Conservation (phyloP, 148 eudicot species). For the Euryodendron excelsum region DNA sequence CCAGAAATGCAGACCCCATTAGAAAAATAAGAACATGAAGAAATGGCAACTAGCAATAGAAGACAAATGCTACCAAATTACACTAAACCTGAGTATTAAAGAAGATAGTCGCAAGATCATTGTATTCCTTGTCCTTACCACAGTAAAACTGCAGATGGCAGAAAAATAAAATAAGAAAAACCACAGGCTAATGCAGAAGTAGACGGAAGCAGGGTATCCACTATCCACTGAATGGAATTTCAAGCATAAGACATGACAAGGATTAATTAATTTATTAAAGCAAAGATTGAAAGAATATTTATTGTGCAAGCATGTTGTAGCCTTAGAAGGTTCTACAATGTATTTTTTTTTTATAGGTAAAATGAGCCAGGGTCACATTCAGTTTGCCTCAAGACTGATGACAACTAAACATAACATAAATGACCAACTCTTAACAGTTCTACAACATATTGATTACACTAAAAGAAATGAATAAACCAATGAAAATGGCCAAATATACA, state of each 20-base stretch:
- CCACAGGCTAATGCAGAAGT: not conserved
- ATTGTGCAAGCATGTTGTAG: not conserved
- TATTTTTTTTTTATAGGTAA: not conserved
- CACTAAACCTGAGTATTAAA: slow-evolving; percentile 89
- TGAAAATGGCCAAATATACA: not conserved
- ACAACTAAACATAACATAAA: not conserved
- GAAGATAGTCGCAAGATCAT: slow-evolving; percentile 97
- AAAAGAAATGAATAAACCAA: not conserved
- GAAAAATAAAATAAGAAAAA: not conserved
- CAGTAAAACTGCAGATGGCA: slow-evolving; percentile 68
- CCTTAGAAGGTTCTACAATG: not conserved
- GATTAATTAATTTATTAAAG: not conserved
- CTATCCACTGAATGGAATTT: not conserved
- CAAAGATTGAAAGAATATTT: not conserved
- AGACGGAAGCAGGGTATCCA: not conserved
- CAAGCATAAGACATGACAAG: not conserved
- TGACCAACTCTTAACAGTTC: not conserved
- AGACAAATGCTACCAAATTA: slow-evolving; percentile 6
- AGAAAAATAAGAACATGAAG: not conserved
- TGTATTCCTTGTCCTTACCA: slow-evolving; percentile 68
- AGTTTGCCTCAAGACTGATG: not conserved
- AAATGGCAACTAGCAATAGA: slow-evolving; percentile 7
- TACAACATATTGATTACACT: too few species aligned
- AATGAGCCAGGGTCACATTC: not conserved
- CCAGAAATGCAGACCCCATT: slow-evolving; percentile 12